These are phyloP conservation scores for Exobasidium cylindrosporum DNA, from an alignment of 1,284 basidiomycete genomes.

Conservation along the genomic window DNA sequence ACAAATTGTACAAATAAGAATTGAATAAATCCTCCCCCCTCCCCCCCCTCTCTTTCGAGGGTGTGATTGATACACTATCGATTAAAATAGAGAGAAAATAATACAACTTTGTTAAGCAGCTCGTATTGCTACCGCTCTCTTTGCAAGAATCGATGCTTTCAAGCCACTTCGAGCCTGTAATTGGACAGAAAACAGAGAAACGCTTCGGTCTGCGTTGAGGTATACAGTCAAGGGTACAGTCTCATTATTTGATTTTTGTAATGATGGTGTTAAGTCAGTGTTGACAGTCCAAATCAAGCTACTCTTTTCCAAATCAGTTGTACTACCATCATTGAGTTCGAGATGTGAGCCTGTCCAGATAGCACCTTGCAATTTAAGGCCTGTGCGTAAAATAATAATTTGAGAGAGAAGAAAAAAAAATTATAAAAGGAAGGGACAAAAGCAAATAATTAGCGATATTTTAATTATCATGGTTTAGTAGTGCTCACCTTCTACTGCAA, in stretches of 20 bases:
- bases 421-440: too few relatives aligned
- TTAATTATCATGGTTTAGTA: too few relatives aligned
- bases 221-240: conserved; percentile 75
- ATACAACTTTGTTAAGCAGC: conserved; percentile 34
- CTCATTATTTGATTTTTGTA: conserved; percentile 4
- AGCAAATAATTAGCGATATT: too few relatives aligned
- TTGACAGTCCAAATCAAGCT: conserved; percentile 31
- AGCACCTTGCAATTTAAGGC: conserved; percentile 47
- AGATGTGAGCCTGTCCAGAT: conserved; percentile 27
- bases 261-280: not conserved
- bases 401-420: too few relatives aligned
- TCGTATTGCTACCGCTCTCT: conserved; percentile 49
- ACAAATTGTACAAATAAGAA: too few relatives aligned
- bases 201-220: conserved; percentile 81
- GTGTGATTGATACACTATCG: too few relatives aligned
- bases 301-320: conserved; percentile 36
- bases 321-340: conserved; percentile 31
- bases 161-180: conserved; percentile 66
- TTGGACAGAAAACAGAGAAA: conserved; percentile 81
- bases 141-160: conserved; percentile 26
- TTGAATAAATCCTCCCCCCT: too few relatives aligned
- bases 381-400: conserved; percentile 20
- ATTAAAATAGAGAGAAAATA: too few relatives aligned
- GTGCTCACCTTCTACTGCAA: conserved; percentile 6
- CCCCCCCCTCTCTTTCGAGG: too few relatives aligned